Evolutionary conservation across 23 red algal genomes (phyloP).

Genomic region (Gracilaria caudata): DNA sequence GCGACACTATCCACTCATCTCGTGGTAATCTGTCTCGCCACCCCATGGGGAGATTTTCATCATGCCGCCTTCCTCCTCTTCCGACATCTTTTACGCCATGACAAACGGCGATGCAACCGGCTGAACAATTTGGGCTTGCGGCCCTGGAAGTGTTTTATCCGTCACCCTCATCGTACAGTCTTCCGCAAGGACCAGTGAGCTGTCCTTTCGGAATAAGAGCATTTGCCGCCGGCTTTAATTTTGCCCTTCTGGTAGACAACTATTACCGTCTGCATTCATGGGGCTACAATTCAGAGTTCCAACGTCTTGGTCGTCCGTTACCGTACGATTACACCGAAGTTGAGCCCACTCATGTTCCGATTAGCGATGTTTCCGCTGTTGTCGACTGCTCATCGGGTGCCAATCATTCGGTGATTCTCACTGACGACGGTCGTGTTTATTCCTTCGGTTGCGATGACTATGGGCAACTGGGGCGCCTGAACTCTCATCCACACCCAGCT

Average conservation of each 20-base stretch:
- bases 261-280: conserved; percentile 3
- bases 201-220: not conserved
- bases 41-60: not conserved
- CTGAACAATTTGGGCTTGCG: not conserved
- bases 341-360: conserved; percentile 4
- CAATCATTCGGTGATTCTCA: conserved; percentile 13
- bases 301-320: not conserved
- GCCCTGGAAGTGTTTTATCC: conserved; percentile 15
- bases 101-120: not conserved
- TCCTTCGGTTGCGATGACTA: conserved; percentile 8
- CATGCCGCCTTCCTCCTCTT: not conserved
- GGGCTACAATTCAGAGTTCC: conserved; percentile 27
- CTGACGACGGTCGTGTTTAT: not conserved
- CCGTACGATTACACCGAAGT: not conserved
- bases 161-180: not conserved
- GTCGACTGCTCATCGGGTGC: conserved; percentile 23
- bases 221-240: conserved; percentile 18
- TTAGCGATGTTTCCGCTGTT: not conserved
- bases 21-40: too few species aligned
- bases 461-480: conserved; percentile 17
- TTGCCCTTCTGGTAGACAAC: conserved; percentile 16
- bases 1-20: too few species aligned
- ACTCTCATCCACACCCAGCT: not conserved
- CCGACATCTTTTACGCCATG: not conserved
- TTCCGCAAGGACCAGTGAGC: not conserved